Base-by-base conservation (phyloP, 805 yeast genomes). In the Ascoidea asiatica region DNA sequence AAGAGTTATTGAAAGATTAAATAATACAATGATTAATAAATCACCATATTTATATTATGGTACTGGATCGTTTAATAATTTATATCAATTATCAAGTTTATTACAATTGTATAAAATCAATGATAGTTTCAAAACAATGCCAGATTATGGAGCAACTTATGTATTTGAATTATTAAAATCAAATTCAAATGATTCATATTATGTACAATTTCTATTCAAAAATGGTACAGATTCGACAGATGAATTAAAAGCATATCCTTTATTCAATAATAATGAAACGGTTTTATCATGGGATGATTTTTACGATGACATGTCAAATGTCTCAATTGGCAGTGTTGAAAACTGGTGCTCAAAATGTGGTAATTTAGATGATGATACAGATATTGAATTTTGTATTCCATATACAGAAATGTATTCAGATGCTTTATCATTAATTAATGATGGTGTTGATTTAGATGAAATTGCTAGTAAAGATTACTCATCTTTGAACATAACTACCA, bases 31-130 rank as follows among this genome's bases (percentile, higher is more conserved):
- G 49, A 48, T 51, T 20, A 40, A 46, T 3, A 63, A 64, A 15
- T 47, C 63, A 4, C 73, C 72, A 41, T 61, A 57, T 49, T 46
- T 71, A 47, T 60, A 63, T 54, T 66, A 65, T 52, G 57, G 63
- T 51, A 67, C 71, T 13, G 75, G 75, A 38, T 64, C 75, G 5
- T 71, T 53, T 58, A 65, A 66, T 54, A 62, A 61, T 43, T 67
- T 70, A 65, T 66, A 57, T 58, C 69, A 64, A 53, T 47, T 66
- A 38, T 59, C 56, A 40, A 67, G 64, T 44, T 45, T 66, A 23
- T 41, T 66, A 41, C 62, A 61, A 22, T 50, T 70, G 47, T 55
- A 61, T 49, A 39, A 52, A 21, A 56, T 54, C n/a, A 62, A 55
- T 44, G 53, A 61, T 43, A 50, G 50, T 33, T 71, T 70, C 57